Conservation (phyloP, 2,329 filamentous ascomycete species). For the Aureobasidium sp. region DNA sequence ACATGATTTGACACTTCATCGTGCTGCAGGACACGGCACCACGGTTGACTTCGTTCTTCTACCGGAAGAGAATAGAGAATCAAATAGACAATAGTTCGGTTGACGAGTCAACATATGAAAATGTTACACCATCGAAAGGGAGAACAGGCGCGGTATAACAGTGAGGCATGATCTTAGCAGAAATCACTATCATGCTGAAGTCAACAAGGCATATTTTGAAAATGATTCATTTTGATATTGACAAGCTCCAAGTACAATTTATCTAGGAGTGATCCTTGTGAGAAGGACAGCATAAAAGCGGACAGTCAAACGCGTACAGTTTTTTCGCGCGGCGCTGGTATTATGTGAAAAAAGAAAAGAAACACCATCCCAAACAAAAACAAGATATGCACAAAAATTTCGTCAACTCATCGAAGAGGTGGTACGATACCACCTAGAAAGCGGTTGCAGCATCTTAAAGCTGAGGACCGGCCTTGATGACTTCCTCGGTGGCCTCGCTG, state of each 20-base stretch:
- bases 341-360: neutral
- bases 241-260: neutral
- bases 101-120: too few species aligned
- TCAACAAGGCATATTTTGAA: too few species aligned
- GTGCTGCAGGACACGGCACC: too few species aligned
- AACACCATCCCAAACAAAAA: neutral
- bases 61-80: too few species aligned
- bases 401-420: conserved; percentile 8
- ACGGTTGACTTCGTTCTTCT: too few species aligned
- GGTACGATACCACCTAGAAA: neutral
- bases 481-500: conserved; percentile 56
- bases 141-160: too few species aligned
- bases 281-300: neutral
- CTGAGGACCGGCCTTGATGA: conserved; percentile 39
- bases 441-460: neutral
- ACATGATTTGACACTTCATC: too few species aligned
- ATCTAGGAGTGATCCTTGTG: conserved; percentile 3
- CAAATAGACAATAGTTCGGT: too few species aligned
- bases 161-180: too few species aligned
- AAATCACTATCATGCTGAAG: too few species aligned
- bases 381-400: conserved; percentile 3
- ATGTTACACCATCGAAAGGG: too few species aligned
- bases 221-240: neutral
- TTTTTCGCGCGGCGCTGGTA: conserved; percentile 9
- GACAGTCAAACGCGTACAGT: neutral